These are phyloP conservation scores for Iberis pinnata DNA, from an alignment of 345 rosid species.

Conservation along the genomic window DNA sequence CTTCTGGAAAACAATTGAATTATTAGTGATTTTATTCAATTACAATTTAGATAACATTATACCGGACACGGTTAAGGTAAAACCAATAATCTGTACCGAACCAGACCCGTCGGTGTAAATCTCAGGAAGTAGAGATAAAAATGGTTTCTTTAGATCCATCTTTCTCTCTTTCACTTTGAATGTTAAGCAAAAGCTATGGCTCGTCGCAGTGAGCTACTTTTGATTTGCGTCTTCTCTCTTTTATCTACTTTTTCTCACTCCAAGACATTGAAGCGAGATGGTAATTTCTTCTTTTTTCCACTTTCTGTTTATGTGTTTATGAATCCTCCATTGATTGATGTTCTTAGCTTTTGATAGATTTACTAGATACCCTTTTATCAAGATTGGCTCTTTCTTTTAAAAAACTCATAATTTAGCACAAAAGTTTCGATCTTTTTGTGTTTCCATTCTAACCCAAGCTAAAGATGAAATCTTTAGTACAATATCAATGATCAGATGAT, in stretches of 20 bases:
- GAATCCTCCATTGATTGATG: conserved; percentile 2
- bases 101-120: conserved; percentile 30
- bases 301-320: not conserved
- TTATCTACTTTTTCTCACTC: conserved; percentile 17
- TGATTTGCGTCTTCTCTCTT: conserved; percentile 23
- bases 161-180: not conserved
- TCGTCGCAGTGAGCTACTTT: conserved; percentile 25
- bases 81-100: not conserved
- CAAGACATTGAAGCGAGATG: conserved; percentile 34
- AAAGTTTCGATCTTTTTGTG: not conserved
- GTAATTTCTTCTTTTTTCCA: conserved; percentile 14
- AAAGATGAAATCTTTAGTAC: too few species aligned
- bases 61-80: too few species aligned
- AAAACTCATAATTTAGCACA: too few species aligned
- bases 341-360: not conserved
- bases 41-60: too few species aligned
- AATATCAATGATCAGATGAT: conserved; percentile 26
- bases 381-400: not conserved
- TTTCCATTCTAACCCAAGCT: conserved; percentile 9
- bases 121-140: not conserved
- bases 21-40: too few species aligned
- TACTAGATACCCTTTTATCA: not conserved
- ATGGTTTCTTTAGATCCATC: conserved; percentile 11
- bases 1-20: too few species aligned
- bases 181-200: conserved; percentile 23